Base-by-base conservation (phyloP, 768 basidiomycete genomes). In the Pleurotus djamor region DNA sequence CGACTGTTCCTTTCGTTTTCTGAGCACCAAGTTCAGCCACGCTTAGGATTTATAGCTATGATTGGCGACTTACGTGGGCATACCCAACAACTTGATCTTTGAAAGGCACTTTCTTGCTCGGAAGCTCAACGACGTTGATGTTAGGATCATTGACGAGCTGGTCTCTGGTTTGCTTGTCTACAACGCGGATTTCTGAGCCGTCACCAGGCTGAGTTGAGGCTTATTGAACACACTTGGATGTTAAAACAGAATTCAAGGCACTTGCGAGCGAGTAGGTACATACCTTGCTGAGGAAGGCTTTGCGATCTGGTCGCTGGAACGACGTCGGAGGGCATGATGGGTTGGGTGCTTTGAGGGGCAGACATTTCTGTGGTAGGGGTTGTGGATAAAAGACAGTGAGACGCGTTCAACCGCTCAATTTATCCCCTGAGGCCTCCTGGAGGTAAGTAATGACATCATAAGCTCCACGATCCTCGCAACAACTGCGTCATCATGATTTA, bases 61-160 rank as follows among this genome's bases (percentile, higher is more conserved):
- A 0, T 32, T 10, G 33, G 64, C 21, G 47, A 74, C 76, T 69
- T 14, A 17, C 47, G 12, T 32, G 4, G 57, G 44, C 63, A 76
- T 28, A 60, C 83, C 85, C 85, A 48, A 85, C 78, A 6, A 85
- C 81, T 59, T 74, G 77, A 48, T 87, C 84, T 67, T 84, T 86
- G 73, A 86, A 87, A 12, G 84, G 75, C 34, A 80, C 76, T 54
- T 74, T 70, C 35, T 58, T 69, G 52, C 60, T 64, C 10, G 66
- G 59, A 43, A 65, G 50, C 13, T 65, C 71, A 34, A 67, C 21
- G 28, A 48, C 57, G 33, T 67, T 13, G 34, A 52, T 36, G 48
- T 54, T 60, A 21, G 36, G 63, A 48, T 54, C 41, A 43, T 52
- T 38, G n/a, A 17, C 16, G 14, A 32, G 17, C 33, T 34, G 64